phyloP scores from a whole-genome alignment of 345 rosid species.

The Eucalyptus sideroxylon region DNA sequence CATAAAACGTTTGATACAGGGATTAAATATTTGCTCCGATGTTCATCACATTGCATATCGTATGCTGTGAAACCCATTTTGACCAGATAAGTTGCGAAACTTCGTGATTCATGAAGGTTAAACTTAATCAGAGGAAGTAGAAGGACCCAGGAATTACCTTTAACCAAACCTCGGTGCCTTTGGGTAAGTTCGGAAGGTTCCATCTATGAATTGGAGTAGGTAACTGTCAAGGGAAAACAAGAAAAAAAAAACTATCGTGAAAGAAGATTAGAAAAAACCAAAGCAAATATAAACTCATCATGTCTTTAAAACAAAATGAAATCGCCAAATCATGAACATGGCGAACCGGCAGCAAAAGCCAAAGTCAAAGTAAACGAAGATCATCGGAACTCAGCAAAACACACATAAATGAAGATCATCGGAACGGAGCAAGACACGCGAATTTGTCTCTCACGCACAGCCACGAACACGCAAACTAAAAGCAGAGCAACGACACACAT shows the following conservation, averaged over 20 bases:
- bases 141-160: slow-evolving; percentile 27
- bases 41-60: neutral
- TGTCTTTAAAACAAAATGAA: neutral
- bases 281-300: neutral
- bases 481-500: neutral
- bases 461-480: neutral
- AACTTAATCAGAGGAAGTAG: neutral
- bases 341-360: neutral
- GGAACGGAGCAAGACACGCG: neutral
- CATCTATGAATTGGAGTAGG: slow-evolving; percentile 89
- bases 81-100: neutral
- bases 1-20: neutral
- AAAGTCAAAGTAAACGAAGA: neutral
- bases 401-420: neutral
- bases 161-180: slow-evolving; percentile 63
- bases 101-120: neutral
- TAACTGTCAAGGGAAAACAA: slow-evolving; percentile 9
- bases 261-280: neutral
- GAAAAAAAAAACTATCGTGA: neutral
- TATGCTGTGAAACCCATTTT: neutral
- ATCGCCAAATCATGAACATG: neutral
- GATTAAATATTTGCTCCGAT: neutral
- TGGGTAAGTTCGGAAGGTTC: slow-evolving; percentile 79
- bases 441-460: neutral
- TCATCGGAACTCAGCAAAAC: neutral